These are phyloP conservation scores for Ananas comosus DNA, from an alignment of 176 grass and related monocot genomes.

Conservation along the genomic window DNA sequence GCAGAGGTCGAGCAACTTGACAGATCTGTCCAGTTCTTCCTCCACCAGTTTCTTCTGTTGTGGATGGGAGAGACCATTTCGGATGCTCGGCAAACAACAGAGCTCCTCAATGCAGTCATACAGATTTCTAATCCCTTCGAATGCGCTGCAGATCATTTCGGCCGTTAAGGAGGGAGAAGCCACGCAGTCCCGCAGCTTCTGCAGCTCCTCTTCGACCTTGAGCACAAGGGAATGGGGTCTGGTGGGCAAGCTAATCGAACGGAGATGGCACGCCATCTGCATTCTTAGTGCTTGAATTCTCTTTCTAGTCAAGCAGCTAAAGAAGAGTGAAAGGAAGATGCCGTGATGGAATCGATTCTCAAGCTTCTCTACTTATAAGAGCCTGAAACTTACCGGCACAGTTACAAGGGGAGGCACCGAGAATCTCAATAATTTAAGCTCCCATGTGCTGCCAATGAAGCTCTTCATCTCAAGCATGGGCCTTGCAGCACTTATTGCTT, in stretches of 20 bases:
- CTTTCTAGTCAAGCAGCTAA: neutral
- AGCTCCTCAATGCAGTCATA: conserved; percentile 16
- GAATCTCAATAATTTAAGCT: neutral
- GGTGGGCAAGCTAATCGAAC: neutral
- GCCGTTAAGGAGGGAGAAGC: conserved; percentile 8
- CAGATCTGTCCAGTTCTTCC: conserved; percentile 16
- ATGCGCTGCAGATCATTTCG: conserved; percentile 1
- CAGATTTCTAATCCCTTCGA: conserved; percentile 9
- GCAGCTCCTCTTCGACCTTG: neutral
- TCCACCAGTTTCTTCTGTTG: conserved; percentile 19
- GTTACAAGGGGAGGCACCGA: neutral
- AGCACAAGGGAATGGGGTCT: neutral
- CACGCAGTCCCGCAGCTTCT: neutral
- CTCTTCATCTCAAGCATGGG: neutral
- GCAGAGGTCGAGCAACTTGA: conserved; percentile 20
- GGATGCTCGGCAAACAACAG: conserved; percentile 11
- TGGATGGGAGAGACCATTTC: neutral
- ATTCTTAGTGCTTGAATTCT: neutral
- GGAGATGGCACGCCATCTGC: neutral
- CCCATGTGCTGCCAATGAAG: neutral
- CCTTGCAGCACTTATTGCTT: neutral
- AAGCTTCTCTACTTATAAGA: conserved; percentile 2
- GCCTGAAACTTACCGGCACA: neutral
- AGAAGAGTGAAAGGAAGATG: neutral
- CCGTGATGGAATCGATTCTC: neutral